Conservation (phyloP, 257 asterid genomes). For the Fraxinus anomala region DNA sequence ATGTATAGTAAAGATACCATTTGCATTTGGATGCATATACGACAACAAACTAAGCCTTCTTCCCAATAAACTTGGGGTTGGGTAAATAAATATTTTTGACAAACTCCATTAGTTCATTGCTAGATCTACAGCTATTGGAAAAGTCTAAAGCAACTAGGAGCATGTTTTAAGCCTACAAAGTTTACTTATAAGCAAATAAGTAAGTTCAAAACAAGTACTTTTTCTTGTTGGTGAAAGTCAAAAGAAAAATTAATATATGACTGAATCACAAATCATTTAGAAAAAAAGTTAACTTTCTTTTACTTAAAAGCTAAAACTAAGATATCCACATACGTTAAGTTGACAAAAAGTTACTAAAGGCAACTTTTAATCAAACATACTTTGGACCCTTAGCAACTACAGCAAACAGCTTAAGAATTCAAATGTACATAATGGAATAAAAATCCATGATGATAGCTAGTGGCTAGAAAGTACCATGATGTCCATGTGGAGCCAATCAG, state of each 20-base stretch:
- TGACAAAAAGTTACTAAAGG: neutral
- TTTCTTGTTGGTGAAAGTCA: neutral
- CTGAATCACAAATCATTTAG: too few species aligned
- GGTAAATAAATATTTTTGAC: too few species aligned
- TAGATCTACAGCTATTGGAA: neutral
- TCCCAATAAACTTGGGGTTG: too few species aligned
- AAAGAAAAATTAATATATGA: neutral
- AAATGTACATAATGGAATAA: neutral
- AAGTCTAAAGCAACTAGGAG: neutral
- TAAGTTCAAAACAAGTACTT: neutral
- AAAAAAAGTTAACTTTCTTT: neutral
- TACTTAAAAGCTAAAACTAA: neutral
- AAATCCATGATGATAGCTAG: neutral
- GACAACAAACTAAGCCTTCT: too few species aligned
- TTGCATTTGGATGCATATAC: too few species aligned
- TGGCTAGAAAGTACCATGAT: constrained; percentile 61
- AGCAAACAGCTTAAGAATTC: neutral
- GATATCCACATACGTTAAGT: neutral
- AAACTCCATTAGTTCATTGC: too few species aligned
- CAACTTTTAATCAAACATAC: neutral
- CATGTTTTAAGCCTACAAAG: neutral
- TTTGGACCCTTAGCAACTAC: neutral
- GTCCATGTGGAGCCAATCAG: constrained; percentile 99
- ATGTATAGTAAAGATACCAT: too few species aligned
- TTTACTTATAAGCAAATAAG: neutral